These are phyloP conservation scores for Solanum rostratum DNA, from an alignment of 257 asterid species.

Conservation along the genomic window DNA sequence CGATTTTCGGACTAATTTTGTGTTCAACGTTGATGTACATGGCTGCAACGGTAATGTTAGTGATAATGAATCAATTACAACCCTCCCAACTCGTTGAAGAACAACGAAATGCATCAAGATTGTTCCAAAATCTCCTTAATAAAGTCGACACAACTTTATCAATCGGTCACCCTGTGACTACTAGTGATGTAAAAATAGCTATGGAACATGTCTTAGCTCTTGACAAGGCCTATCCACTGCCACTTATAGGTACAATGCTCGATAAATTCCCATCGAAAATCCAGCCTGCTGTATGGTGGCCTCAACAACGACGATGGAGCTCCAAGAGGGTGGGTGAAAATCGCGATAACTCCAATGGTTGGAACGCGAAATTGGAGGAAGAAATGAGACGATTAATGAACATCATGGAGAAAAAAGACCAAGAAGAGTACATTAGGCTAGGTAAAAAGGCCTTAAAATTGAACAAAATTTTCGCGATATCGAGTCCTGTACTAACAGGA, in stretches of 20 bases:
- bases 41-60: slow-evolving; percentile 17
- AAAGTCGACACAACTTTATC: slow-evolving; percentile 30
- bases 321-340: background rate
- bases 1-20: background rate
- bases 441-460: slow-evolving; percentile 40
- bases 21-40: slow-evolving; percentile 20
- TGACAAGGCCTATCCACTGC: slow-evolving; percentile 53
- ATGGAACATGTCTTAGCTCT: slow-evolving; percentile 52
- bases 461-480: slow-evolving; percentile 31
- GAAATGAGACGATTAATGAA: slow-evolving; percentile 36
- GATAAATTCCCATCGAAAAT: slow-evolving; percentile 19
- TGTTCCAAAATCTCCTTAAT: slow-evolving; percentile 38
- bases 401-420: slow-evolving; percentile 23
- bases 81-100: slow-evolving; percentile 80
- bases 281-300: slow-evolving; percentile 54
- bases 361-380: slow-evolving; percentile 39
- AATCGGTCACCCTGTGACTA: slow-evolving; percentile 15
- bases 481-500: slow-evolving; percentile 47
- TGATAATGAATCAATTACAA: slow-evolving; percentile 34
- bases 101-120: slow-evolving; percentile 49
- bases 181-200: slow-evolving; percentile 27
- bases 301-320: slow-evolving; percentile 13
- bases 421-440: slow-evolving; percentile 39
- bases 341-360: slow-evolving; percentile 17
- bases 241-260: slow-evolving; percentile 25